Percentiles rank a stretch among this genome's conserved stretches.
Evolutionary conservation across 2,329 filamentous ascomycete genomes (phyloP).

Genomic region (Aspergillus arachidicola): DNA sequence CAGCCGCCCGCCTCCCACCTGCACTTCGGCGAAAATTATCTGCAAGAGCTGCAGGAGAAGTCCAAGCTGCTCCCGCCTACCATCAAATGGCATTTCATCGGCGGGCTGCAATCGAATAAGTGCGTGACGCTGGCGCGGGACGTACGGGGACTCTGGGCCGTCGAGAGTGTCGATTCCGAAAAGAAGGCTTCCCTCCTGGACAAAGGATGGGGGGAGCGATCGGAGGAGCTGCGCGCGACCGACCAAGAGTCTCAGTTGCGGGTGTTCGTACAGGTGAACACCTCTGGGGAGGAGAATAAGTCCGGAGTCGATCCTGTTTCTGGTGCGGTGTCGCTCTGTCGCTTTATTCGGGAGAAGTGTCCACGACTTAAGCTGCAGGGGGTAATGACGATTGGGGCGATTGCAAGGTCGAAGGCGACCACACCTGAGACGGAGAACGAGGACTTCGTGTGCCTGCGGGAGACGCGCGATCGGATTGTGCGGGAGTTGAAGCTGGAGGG

Average conservation of each 20-base stretch:
- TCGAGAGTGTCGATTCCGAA: constrained; percentile 82
- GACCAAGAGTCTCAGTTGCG: constrained; percentile 54
- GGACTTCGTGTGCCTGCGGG: constrained; percentile 73
- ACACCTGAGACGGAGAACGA: constrained; percentile 82
- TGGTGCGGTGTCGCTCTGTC: constrained; percentile 65
- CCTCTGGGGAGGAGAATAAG: constrained; percentile 83
- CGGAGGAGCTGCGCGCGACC: constrained; percentile 38
- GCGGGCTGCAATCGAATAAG: constrained; percentile 89
- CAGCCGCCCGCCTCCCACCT: constrained; percentile 59
- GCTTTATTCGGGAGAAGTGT: constrained; percentile 69
- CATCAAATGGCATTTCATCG: constrained; percentile 96
- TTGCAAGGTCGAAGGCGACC: constrained; percentile 76
- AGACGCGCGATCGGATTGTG: constrained; percentile 71
- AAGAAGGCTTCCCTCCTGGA: constrained; percentile 88
- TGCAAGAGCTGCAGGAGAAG: constrained; percentile 86
- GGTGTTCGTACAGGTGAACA: constrained; percentile 94
- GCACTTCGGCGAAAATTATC: constrained; percentile 97
- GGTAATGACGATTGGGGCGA: constrained; percentile 96
- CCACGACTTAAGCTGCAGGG: constrained; percentile 75
- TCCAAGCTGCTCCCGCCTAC: constrained; percentile 71
- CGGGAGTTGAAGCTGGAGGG: constrained; percentile 58
- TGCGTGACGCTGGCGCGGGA: constrained; percentile 80
- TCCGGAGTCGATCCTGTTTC: constrained; percentile 72
- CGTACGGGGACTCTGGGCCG: constrained; percentile 86
- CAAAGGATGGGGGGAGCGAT: constrained; percentile 66